These are phyloP conservation scores for Luffa aegyptiaca DNA, from an alignment of 306 rosid species.

Conservation along the genomic window DNA sequence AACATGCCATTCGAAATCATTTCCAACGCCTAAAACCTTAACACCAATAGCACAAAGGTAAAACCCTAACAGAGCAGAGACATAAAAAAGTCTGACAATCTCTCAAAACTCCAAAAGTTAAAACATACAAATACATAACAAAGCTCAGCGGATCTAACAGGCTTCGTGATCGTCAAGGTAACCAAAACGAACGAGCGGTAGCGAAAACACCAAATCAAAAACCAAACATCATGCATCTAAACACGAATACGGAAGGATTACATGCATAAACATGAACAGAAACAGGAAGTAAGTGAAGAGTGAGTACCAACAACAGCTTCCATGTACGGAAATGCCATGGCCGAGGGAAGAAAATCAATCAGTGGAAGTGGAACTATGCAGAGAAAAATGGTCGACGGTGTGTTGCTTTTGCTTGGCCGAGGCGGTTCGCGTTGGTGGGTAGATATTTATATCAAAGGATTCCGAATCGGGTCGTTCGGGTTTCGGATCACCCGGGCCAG, in stretches of 20 bases:
- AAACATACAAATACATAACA: not conserved
- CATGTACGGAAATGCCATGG: conserved; percentile 91
- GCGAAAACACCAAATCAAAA: not conserved
- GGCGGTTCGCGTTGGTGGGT: no score
- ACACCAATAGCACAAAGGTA: not conserved
- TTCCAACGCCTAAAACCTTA: not conserved
- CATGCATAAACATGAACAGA: not conserved
- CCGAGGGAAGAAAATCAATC: not conserved
- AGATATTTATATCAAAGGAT: not conserved
- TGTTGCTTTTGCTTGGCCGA: not conserved
- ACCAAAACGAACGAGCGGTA: not conserved
- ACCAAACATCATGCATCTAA: not conserved
- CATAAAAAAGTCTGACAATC: not conserved
- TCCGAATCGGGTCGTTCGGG: not conserved
- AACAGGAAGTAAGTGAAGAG: not conserved
- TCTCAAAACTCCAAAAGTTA: not conserved
- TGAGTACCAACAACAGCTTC: conserved; percentile 84
- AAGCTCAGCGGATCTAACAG: conserved; percentile 11
- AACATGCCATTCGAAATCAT: not conserved
- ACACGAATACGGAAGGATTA: not conserved
- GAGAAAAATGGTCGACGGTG: not conserved
- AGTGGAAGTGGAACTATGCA: not conserved
- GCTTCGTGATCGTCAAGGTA: not conserved
- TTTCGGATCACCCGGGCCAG: not conserved
- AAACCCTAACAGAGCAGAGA: conserved; percentile 3